Conservation (phyloP, 176 grass and related monocot genomes). For the Poa annua region DNA sequence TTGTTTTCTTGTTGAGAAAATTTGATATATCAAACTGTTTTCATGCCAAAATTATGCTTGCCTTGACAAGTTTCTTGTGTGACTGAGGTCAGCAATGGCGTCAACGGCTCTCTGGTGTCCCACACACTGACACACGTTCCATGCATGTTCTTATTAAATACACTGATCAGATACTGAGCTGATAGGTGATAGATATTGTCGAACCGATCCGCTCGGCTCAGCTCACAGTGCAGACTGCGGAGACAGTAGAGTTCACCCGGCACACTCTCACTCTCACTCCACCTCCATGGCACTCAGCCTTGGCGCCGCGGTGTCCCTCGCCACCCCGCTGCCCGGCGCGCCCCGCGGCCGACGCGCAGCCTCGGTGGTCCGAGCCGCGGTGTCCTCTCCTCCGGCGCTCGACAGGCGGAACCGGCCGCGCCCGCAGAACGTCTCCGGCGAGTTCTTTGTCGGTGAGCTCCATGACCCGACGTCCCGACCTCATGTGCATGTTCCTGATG, state of each 20-base stretch:
- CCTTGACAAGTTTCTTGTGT: neutral
- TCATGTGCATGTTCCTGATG: neutral
- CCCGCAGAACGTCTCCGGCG: constrained; percentile 61
- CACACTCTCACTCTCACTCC: neutral
- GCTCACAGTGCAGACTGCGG: neutral
- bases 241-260: neutral
- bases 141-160: neutral
- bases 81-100: neutral
- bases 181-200: neutral
- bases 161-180: neutral
- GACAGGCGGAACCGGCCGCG: constrained; percentile 39
- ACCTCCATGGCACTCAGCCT: constrained; percentile 36
- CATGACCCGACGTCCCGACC: neutral
- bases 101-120: neutral
- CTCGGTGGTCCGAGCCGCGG: constrained; percentile 1
- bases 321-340: neutral
- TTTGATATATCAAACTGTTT: neutral
- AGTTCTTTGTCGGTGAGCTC: constrained; percentile 74
- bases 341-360: neutral
- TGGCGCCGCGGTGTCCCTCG: neutral
- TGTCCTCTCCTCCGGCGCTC: neutral
- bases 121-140: neutral
- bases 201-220: neutral
- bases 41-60: neutral
- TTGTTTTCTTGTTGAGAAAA: neutral